Evolutionary conservation across 1,284 basidiomycete genomes (phyloP), one percentile per base, ranked within the genome.

Genomic region (Cryptococcus sp.): DNA sequence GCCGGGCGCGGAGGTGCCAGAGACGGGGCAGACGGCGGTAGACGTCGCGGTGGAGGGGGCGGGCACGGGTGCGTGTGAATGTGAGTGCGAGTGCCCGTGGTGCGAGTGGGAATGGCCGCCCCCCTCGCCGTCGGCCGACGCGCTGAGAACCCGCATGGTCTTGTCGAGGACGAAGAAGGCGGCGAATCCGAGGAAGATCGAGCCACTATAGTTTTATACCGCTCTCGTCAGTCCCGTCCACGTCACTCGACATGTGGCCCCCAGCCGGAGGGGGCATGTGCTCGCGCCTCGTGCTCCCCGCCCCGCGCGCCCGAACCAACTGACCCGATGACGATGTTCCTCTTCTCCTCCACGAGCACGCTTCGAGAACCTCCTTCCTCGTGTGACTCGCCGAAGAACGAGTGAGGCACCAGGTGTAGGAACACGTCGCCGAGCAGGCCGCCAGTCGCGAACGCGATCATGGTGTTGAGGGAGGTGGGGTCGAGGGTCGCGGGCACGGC

Each of bases 151-250:
- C 28, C 90, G 84, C 64, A 92, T 82, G 1, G 88, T 85, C 78
- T 93, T 93, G 73, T 93, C 90, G 82, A 92, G 89, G 63, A 91
- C 81, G 77, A 92, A 93, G 78, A 93, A 93, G 0, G 87, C 78
- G 23, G 88, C 85, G 75, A 93, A 93, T 9, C 91, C 90, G 28
- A 85, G 67, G 70, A 92, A 91, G 62, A 91, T 88, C 35, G 84
- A 87, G 13, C 89, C 81, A 23, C 89, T 89, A 66, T 39, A 52
- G 9, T 20, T 33, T 33, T 9, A 9, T 9, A 33, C 28, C 28
- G 28, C 18, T 24, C 15, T 52, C 20, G 23, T 43, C 23, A 47
- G 28, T 6, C 18, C 28, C 28, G 28, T 33, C 28, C 28, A 4
- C 28, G 28, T 33, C 9, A 9, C 9, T 33, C 9, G 28, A 33